Evolutionary conservation across 345 rosid species (phyloP).

Genomic region (Aquilaria sinensis): DNA sequence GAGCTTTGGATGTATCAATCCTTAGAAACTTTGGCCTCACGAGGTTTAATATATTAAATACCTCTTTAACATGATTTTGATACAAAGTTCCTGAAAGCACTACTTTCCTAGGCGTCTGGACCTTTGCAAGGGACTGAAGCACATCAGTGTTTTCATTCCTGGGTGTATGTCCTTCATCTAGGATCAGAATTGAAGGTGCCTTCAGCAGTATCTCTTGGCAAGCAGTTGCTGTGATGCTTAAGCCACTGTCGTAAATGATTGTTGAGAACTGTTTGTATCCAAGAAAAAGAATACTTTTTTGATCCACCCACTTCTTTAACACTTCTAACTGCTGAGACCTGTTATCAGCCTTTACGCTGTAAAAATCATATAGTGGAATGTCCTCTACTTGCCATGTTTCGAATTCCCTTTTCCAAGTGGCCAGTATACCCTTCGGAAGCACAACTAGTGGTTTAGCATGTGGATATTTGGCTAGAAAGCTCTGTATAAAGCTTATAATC

Average conservation of each 20-base stretch:
- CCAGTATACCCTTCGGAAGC: slow-evolving; percentile 79
- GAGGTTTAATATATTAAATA: slow-evolving; percentile 75
- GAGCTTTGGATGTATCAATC: slow-evolving; percentile 34
- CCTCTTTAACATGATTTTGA: slow-evolving; percentile 86
- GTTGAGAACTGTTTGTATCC: slow-evolving; percentile 84
- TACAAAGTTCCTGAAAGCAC: slow-evolving; percentile 89
- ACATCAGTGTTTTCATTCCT: slow-evolving; percentile 74
- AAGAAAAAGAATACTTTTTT: slow-evolving; percentile 71
- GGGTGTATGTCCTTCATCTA: slow-evolving; percentile 91
- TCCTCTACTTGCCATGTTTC: slow-evolving; percentile 75
- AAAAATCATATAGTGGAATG: slow-evolving; percentile 61
- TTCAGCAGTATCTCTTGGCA: slow-evolving; percentile 68
- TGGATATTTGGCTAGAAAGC: slow-evolving; percentile 79
- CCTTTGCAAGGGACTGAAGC: slow-evolving; percentile 68
- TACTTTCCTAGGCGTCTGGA: slow-evolving; percentile 75
- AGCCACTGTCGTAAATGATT: slow-evolving; percentile 54
- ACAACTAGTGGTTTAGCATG: slow-evolving; percentile 73
- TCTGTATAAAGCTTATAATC: slow-evolving; percentile 83
- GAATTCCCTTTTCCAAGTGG: slow-evolving; percentile 90
- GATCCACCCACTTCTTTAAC: slow-evolving; percentile 60
- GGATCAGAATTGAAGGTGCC: slow-evolving; percentile 66
- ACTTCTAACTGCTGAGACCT: slow-evolving; percentile 61
- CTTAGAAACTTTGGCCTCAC: slow-evolving; percentile 84
- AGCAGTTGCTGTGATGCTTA: slow-evolving; percentile 18
- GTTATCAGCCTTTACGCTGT: slow-evolving; percentile 64